These are phyloP conservation scores for Trichoderma afroharzianum DNA, from an alignment of 2,329 filamentous ascomycete genomes.

Conservation along the genomic window DNA sequence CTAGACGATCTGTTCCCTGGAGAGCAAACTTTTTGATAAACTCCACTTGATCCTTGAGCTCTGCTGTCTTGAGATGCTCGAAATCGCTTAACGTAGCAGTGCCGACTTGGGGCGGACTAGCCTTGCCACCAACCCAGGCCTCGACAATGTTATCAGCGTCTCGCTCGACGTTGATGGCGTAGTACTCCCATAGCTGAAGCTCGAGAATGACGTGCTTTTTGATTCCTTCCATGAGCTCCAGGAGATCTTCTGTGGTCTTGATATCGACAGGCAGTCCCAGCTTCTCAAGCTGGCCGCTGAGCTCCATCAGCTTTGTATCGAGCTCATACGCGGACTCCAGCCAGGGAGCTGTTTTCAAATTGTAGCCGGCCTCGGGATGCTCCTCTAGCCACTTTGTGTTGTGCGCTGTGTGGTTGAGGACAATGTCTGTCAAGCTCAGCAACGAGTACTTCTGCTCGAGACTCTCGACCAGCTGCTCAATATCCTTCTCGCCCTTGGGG, in stretches of 20 bases:
- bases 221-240: constrained; percentile 77
- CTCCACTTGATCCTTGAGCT: constrained; percentile 50
- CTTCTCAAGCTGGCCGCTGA: constrained; percentile 69
- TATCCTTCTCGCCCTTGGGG: constrained; percentile 77
- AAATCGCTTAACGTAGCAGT: constrained; percentile 25
- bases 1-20: constrained; percentile 67
- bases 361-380: constrained; percentile 95
- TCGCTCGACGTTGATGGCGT: constrained; percentile 73
- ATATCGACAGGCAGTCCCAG: constrained; percentile 75
- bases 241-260: constrained; percentile 66
- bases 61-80: constrained; percentile 45
- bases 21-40: constrained; percentile 69
- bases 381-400: constrained; percentile 93
- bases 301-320: constrained; percentile 62
- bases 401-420: constrained; percentile 96
- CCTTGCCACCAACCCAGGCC: constrained; percentile 64
- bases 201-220: constrained; percentile 75
- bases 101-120: constrained; percentile 49
- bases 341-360: constrained; percentile 82
- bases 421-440: constrained; percentile 88
- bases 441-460: constrained; percentile 84
- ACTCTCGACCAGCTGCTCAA: constrained; percentile 70
- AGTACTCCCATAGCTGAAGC: constrained; percentile 90
- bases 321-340: constrained; percentile 61
- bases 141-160: constrained; percentile 66